Percentiles rank a stretch among this genome's conserved stretches.
Evolutionary conservation across 306 rosid genomes (phyloP).

Genomic region (Pterocarpus santalinus): DNA sequence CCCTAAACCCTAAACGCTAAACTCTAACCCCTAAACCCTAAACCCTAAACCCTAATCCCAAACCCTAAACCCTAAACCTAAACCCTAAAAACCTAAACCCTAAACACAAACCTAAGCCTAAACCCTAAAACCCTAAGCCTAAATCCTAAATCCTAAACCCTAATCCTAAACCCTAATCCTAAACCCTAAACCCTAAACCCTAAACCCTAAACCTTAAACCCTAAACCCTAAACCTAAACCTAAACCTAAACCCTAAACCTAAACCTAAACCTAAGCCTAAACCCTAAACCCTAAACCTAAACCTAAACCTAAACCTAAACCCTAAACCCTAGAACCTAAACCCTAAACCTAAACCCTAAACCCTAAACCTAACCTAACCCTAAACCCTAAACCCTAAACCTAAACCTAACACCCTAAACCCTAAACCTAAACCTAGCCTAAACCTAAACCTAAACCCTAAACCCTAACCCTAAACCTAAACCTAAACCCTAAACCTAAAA

Average conservation of each 20-base stretch:
- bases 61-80: neutral
- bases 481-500: neutral
- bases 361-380: neutral
- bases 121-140: no score
- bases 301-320: neutral
- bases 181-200: no score
- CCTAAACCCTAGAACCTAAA: neutral
- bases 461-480: neutral
- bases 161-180: no score
- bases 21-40: conserved; percentile 6
- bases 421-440: neutral
- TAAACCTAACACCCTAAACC: neutral
- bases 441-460: neutral
- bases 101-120: no score
- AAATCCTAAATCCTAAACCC: no score
- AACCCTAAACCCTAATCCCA: conserved; percentile 14
- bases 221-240: no score
- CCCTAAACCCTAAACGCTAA: neutral
- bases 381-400: neutral
- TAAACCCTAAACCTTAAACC: no score
- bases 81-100: neutral
- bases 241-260: no score
- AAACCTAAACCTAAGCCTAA: no score
- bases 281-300: neutral
- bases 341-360: neutral